A percentile compares a stretch with the other conserved stretches of the same genome.
phyloP scores from a whole-genome alignment of 2,329 filamentous ascomycete species.

The Fusarium algeriense region DNA sequence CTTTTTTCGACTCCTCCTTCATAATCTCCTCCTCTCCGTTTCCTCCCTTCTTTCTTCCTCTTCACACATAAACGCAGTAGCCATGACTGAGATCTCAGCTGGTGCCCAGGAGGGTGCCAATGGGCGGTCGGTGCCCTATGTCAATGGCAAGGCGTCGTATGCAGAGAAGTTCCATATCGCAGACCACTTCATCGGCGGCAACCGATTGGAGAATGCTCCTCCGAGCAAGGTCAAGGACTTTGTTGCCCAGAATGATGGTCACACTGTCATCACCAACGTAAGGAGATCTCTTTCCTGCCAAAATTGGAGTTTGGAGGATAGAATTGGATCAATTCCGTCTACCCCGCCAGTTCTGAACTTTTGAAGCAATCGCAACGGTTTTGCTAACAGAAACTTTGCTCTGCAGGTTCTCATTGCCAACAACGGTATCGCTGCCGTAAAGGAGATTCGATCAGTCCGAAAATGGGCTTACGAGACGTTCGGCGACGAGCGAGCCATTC shows the following conservation, averaged over 20 bases:
- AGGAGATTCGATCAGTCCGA: conserved; percentile 98
- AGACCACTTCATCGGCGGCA: conserved; percentile 97
- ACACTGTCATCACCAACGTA: conserved; percentile 98
- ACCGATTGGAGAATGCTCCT: conserved; percentile 83
- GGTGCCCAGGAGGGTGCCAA: conserved; percentile 57
- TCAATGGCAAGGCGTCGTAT: conserved; percentile 74
- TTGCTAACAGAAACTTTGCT: conserved; percentile 30
- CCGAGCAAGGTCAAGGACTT: conserved; percentile 96
- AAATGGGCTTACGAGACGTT: conserved; percentile 99
- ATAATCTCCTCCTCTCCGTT: conserved; percentile 12
- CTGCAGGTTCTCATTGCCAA: conserved; percentile 95
- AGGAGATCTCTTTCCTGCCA: conserved; percentile 53
- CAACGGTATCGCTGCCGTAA: conserved; percentile 99
- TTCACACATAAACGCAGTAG: conserved; percentile 46
- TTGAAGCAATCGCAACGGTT: background rate
- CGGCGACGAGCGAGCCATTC: conserved; percentile 96
- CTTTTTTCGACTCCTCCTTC: conserved; percentile 34
- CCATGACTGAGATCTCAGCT: conserved; percentile 63
- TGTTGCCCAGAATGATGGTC: conserved; percentile 87
- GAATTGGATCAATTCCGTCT: conserved; percentile 1
- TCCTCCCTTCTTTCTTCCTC: conserved; percentile 12
- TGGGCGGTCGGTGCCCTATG: conserved; percentile 63
- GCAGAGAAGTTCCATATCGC: conserved; percentile 85
- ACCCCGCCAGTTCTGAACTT: conserved; percentile 20
- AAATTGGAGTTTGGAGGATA: background rate